A percentile compares a stretch with the other conserved stretches of the same genome.
phyloP scores from a whole-genome alignment of 1,139 yeast species.

The Geotrichum candidum region DNA sequence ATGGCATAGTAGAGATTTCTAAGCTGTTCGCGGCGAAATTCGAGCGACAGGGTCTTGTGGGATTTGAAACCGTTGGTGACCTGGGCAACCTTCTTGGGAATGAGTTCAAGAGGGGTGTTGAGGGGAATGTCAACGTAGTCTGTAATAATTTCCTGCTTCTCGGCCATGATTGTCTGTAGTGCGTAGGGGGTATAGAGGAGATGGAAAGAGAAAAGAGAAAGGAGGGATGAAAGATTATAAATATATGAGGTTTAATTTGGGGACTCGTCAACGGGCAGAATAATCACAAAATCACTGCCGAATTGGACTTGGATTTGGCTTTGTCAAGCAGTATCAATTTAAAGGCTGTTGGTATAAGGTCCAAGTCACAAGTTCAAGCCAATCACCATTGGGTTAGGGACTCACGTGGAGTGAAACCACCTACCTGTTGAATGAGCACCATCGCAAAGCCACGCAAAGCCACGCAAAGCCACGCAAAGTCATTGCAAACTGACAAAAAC shows the following conservation, averaged over 20 bases:
- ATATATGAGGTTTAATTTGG: neutral
- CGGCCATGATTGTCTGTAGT: neutral
- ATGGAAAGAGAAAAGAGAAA: neutral
- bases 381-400: too few species aligned
- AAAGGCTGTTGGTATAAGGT: too few species aligned
- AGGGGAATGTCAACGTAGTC: slow-evolving; percentile 14
- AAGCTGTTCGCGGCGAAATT: slow-evolving; percentile 55
- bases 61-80: slow-evolving; percentile 43
- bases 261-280: too few species aligned
- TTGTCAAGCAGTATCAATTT: too few species aligned
- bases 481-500: too few species aligned
- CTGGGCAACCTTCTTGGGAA: slow-evolving; percentile 44
- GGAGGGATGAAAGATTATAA: neutral
- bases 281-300: too few species aligned
- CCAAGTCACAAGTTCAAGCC: too few species aligned
- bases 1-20: slow-evolving; percentile 63
- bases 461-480: too few species aligned
- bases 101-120: slow-evolving; percentile 45
- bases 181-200: neutral
- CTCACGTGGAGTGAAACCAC: too few species aligned
- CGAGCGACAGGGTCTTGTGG: slow-evolving; percentile 51
- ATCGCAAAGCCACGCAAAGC: too few species aligned
- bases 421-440: too few species aligned
- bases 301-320: too few species aligned
- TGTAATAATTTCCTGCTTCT: neutral